Conservation (phyloP, 768 basidiomycete genomes). For the Naematelia encephala region DNA sequence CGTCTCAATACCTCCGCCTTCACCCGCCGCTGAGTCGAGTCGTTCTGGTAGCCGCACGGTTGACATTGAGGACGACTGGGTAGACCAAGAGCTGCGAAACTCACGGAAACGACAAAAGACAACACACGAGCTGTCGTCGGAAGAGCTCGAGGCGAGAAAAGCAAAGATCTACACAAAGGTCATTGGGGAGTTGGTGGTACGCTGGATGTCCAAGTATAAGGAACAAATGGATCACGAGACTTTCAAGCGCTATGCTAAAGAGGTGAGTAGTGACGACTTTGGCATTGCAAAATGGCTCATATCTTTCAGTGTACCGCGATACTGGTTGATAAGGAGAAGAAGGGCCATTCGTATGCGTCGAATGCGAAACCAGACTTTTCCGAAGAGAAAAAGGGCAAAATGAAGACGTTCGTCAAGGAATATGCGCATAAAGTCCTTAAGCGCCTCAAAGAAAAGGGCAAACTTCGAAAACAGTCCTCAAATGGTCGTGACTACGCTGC, state of each 20-base stretch:
- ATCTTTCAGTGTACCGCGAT: slow-evolving; percentile 76
- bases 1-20: slow-evolving; percentile 11
- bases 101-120: slow-evolving; percentile 28
- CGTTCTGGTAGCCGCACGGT: slow-evolving; percentile 24
- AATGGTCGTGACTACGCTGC: background rate
- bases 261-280: slow-evolving; percentile 57
- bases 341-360: slow-evolving; percentile 66
- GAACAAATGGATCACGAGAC: slow-evolving; percentile 66
- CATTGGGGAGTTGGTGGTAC: slow-evolving; percentile 85
- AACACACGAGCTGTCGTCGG: slow-evolving; percentile 3
- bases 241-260: slow-evolving; percentile 94
- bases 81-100: slow-evolving; percentile 8
- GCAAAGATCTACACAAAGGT: slow-evolving; percentile 80
- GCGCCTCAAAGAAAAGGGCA: slow-evolving; percentile 43
- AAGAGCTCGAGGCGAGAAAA: slow-evolving; percentile 41
- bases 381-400: slow-evolving; percentile 81
- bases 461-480: slow-evolving; percentile 12
- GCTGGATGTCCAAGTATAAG: slow-evolving; percentile 84
- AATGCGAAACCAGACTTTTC: slow-evolving; percentile 75
- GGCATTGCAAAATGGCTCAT: background rate
- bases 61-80: slow-evolving; percentile 20
- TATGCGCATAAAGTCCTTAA: slow-evolving; percentile 71
- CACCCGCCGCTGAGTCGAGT: slow-evolving; percentile 25
- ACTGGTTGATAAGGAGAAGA: slow-evolving; percentile 94
- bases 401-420: slow-evolving; percentile 89